These are phyloP conservation scores for Teratosphaeria gauchensis DNA, from an alignment of 2,329 filamentous ascomycete species.

Conservation along the genomic window DNA sequence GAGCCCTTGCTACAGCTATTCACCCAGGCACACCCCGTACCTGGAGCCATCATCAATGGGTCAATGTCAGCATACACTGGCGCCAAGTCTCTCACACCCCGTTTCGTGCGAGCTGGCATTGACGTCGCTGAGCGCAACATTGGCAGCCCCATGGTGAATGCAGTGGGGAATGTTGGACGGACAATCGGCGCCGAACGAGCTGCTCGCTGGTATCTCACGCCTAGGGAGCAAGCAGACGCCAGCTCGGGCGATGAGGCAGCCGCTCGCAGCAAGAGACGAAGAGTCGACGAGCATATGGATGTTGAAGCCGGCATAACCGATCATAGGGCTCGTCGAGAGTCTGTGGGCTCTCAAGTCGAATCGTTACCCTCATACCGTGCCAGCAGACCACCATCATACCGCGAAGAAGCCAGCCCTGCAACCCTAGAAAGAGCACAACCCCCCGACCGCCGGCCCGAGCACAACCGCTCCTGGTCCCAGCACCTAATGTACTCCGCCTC, in stretches of 20 bases:
- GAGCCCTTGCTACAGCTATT: conserved; percentile 81
- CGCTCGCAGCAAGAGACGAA: conserved; percentile 31
- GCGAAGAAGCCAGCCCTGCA: conserved; percentile 24
- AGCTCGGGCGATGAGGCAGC: conserved; percentile 22
- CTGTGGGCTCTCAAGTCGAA: conserved; percentile 59
- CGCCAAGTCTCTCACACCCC: conserved; percentile 82
- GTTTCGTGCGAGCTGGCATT: conserved; percentile 75
- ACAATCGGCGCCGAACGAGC: conserved; percentile 82
- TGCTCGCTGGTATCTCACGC: conserved; percentile 67
- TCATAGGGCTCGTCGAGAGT: conserved; percentile 40
- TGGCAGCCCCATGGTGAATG: conserved; percentile 71
- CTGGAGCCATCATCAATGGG: conserved; percentile 66
- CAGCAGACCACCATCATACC: conserved; percentile 37
- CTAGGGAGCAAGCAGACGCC: conserved; percentile 44
- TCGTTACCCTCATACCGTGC: conserved; percentile 78
- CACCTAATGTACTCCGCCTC: conserved; percentile 70
- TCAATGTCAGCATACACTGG: conserved; percentile 77
- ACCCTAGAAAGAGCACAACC: conserved; percentile 15
- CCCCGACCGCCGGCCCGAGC: conserved; percentile 24
- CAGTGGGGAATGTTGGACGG: conserved; percentile 71
- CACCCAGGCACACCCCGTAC: conserved; percentile 76
- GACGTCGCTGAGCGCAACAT: conserved; percentile 86
- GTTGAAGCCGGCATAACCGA: conserved; percentile 30
- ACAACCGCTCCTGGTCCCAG: conserved; percentile 57
- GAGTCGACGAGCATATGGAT: conserved; percentile 38